Conservation (phyloP, 768 basidiomycete species). For the Mycena rosella region DNA sequence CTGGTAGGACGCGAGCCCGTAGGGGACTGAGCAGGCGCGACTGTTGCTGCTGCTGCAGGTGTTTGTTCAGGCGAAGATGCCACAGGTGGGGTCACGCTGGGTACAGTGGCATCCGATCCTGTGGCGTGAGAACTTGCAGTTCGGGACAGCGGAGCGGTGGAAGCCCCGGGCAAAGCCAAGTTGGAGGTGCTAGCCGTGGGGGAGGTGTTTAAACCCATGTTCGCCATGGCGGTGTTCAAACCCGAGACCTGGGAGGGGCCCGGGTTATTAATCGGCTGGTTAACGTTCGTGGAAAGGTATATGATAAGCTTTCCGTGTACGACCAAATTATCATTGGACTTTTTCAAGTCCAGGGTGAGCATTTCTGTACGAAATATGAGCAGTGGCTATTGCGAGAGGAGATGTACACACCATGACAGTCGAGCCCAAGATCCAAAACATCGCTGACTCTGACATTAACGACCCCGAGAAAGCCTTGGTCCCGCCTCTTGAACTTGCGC, state of each 20-base stretch:
- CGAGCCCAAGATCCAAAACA: conserved; percentile 91
- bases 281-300: conserved; percentile 93
- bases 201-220: conserved; percentile 72
- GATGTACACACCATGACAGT: conserved; percentile 85
- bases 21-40: conserved; percentile 39
- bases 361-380: conserved; percentile 72
- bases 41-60: conserved; percentile 37
- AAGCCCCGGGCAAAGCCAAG: conserved; percentile 56
- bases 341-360: conserved; percentile 96
- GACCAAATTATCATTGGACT: conserved; percentile 98
- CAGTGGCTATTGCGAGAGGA: conserved; percentile 2
- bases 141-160: conserved; percentile 67
- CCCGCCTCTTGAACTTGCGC: conserved; percentile 97
- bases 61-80: conserved; percentile 38
- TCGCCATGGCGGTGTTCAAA: conserved; percentile 68
- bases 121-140: conserved; percentile 77
- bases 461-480: conserved; percentile 98
- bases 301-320: conserved; percentile 98
- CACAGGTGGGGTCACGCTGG: conserved; percentile 39
- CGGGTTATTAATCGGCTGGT: conserved; percentile 86
- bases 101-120: conserved; percentile 55
- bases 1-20: conserved; percentile 33
- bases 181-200: conserved; percentile 71
- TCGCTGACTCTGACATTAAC: conserved; percentile 95
- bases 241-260: conserved; percentile 80